phyloP scores from a whole-genome alignment of 1,284 basidiomycete genomes.

The Abortiporus biennis region DNA sequence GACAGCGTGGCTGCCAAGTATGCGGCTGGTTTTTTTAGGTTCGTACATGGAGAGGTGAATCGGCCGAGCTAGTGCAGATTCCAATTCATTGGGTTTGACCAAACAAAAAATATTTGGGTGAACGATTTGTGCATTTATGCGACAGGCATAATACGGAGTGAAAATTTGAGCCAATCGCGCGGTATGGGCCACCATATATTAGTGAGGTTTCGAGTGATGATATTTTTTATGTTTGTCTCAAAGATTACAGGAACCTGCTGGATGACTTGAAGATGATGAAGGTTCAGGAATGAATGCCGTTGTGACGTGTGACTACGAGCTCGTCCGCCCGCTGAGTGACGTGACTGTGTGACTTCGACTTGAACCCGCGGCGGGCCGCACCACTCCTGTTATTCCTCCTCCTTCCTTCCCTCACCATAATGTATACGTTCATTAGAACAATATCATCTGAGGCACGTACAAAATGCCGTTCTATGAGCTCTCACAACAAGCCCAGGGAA shows the following conservation, averaged over 20 bases:
- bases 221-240: neutral
- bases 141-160: conserved; percentile 25
- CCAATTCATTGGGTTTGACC: conserved; percentile 31
- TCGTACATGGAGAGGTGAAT: conserved; percentile 25
- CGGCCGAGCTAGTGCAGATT: conserved; percentile 27
- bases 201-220: neutral
- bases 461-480: neutral
- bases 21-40: conserved; percentile 19
- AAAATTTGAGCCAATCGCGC: conserved; percentile 26
- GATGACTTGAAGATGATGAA: no score
- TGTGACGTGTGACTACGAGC: no score
- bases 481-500: conserved; percentile 8
- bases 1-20: conserved; percentile 22
- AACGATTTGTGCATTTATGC: conserved; percentile 29
- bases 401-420: no score
- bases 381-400: no score
- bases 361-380: no score
- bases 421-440: neutral
- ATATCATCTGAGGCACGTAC: neutral
- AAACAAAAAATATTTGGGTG: conserved; percentile 23
- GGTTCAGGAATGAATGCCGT: no score
- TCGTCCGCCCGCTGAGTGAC: no score
- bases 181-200: conserved; percentile 16
- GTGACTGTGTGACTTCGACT: no score
- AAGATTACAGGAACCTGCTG: no score